These are phyloP conservation scores for Coemansia brasiliensis DNA, from an alignment of 192 early-diverging fungal genomes.

Conservation along the genomic window DNA sequence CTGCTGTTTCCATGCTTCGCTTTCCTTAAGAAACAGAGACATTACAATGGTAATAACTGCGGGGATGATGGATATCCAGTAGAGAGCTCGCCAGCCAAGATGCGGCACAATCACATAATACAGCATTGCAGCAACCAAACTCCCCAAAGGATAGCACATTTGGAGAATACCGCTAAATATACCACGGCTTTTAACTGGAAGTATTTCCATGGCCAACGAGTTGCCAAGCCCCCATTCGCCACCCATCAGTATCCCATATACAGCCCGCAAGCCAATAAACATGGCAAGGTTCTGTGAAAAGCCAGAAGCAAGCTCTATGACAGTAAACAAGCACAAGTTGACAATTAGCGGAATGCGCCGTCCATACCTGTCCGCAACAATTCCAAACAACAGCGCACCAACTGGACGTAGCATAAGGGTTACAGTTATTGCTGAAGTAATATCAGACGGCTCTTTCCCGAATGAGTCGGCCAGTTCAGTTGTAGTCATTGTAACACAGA, in stretches of 20 bases:
- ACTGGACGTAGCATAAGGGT: conserved; percentile 71
- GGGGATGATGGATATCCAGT: conserved; percentile 64
- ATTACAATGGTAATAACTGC: conserved; percentile 62
- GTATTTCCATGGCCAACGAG: conserved; percentile 68
- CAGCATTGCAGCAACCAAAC: conserved; percentile 63
- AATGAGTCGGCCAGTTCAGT: conserved; percentile 61
- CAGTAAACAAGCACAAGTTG: conserved; percentile 62
- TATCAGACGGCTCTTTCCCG: conserved; percentile 54
- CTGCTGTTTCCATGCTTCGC: conserved; percentile 53
- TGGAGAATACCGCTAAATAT: conserved; percentile 77
- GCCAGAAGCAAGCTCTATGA: conserved; percentile 65
- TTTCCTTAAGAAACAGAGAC: conserved; percentile 66
- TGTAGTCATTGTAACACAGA: conserved; percentile 60
- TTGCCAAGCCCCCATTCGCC: conserved; percentile 75
- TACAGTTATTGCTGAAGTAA: conserved; percentile 67
- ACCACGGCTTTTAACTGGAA: conserved; percentile 67
- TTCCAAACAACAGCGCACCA: conserved; percentile 72
- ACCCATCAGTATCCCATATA: conserved; percentile 68
- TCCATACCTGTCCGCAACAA: conserved; percentile 66
- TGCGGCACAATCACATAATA: conserved; percentile 59
- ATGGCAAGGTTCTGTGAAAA: conserved; percentile 62
- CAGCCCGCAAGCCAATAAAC: conserved; percentile 63
- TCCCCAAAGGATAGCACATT: conserved; percentile 69
- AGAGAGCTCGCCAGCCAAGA: conserved; percentile 69
- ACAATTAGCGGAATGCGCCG: conserved; percentile 68